phyloP scores from a whole-genome alignment of 202 grass and related monocot genomes.

The Carex sylvatica region DNA sequence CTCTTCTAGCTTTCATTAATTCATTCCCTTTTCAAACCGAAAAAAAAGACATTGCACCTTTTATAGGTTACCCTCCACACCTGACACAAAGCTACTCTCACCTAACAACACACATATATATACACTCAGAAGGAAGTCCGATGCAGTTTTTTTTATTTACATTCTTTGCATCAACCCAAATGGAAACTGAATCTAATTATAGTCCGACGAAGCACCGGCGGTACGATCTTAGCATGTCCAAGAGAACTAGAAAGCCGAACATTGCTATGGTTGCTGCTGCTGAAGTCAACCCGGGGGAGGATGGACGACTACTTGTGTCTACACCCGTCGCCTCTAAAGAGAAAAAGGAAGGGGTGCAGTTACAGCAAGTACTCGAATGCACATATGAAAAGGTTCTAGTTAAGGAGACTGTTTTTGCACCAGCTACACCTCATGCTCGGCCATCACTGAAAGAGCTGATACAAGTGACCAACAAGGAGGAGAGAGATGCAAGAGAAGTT shows the following conservation, averaged over 20 bases:
- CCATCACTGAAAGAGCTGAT: slow-evolving; percentile 25
- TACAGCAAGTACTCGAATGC: not conserved
- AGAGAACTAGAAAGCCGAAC: slow-evolving; percentile 55
- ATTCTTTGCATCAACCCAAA: slow-evolving; percentile 39
- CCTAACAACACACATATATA: slow-evolving; percentile 27
- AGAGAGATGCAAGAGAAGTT: slow-evolving; percentile 16
- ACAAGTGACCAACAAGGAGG: slow-evolving; percentile 30
- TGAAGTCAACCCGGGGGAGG: not conserved
- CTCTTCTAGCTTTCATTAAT: slow-evolving; percentile 34
- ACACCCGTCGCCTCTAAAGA: not conserved
- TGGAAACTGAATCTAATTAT: slow-evolving; percentile 45
- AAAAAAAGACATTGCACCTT: slow-evolving; percentile 54
- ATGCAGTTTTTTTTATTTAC: slow-evolving; percentile 33
- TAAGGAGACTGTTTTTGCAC: slow-evolving; percentile 1
- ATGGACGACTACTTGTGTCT: not conserved
- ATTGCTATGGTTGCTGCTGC: not conserved
- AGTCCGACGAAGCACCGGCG: slow-evolving; percentile 52
- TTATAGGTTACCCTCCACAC: slow-evolving; percentile 35
- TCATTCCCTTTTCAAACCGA: slow-evolving; percentile 31
- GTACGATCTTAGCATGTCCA: slow-evolving; percentile 72
- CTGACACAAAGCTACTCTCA: slow-evolving; percentile 39
- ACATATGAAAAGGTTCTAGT: not conserved
- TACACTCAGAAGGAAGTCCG: not conserved
- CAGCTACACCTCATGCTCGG: not conserved
- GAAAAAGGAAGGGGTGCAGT: not conserved